Evolutionary conservation across 257 asterid species (phyloP).

Genomic region (Capsicum pubescens): DNA sequence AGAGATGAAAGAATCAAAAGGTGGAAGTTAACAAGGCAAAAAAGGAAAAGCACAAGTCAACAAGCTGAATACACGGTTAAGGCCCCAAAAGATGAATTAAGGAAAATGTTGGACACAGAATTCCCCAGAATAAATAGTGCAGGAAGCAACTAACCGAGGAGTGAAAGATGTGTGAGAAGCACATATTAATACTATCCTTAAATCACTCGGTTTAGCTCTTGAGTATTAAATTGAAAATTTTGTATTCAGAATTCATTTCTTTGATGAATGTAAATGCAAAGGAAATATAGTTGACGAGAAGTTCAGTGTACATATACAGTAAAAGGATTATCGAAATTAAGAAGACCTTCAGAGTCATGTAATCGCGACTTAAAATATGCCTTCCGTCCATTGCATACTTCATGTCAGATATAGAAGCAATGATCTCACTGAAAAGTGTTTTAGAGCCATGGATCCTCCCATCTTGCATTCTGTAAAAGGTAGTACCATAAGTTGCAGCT

Average conservation of each 20-base stretch:
- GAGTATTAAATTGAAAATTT: not conserved
- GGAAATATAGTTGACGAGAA: constrained; percentile 15
- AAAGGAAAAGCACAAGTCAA: not conserved
- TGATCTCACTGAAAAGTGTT: constrained; percentile 98
- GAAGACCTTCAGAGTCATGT: constrained; percentile 96
- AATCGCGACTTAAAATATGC: constrained; percentile 92
- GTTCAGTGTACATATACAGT: not conserved
- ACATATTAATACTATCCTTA: not conserved
- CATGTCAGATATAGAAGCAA: constrained; percentile 97
- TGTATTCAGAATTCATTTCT: not conserved
- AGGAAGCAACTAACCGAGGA: not conserved
- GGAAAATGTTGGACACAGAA: not conserved
- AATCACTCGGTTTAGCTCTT: not conserved
- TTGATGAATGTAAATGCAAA: not conserved
- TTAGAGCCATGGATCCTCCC: constrained; percentile 95
- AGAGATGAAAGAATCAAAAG: constrained; percentile 20
- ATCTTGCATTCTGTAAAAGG: constrained; percentile 85
- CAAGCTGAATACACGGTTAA: not conserved
- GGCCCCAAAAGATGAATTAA: constrained; percentile 2
- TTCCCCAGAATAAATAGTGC: not conserved
- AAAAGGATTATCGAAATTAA: not conserved
- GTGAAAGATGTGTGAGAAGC: not conserved
- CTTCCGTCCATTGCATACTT: constrained; percentile 94
- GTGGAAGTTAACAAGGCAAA: not conserved
- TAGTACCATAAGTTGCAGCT: constrained; percentile 37